Percentiles rank a stretch among this genome's conserved stretches.
These are phyloP conservation scores for Piloderma croceum DNA, from an alignment of 768 basidiomycete species.

Conservation along the genomic window DNA sequence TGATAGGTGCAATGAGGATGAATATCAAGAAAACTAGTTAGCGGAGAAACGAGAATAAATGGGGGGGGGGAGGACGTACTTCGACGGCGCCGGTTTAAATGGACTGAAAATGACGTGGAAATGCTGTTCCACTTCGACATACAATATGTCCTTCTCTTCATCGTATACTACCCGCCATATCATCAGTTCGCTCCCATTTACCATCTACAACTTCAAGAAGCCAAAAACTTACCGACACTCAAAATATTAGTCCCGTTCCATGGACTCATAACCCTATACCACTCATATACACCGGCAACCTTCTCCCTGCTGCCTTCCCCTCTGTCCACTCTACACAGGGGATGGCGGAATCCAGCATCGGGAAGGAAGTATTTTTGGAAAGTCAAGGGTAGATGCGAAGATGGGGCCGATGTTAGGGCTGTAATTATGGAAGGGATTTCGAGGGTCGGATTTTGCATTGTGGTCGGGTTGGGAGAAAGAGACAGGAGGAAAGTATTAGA, in stretches of 20 bases:
- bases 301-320: conserved; percentile 46
- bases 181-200: too few relatives aligned
- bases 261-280: conserved; percentile 62
- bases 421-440: conserved; percentile 46
- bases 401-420: conserved; percentile 41
- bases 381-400: conserved; percentile 44
- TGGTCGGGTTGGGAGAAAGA: conserved; percentile 12
- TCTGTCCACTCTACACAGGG: conserved; percentile 44
- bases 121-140: conserved; percentile 48
- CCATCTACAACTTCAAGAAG: background rate
- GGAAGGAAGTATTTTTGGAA: conserved; percentile 46
- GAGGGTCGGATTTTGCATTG: conserved; percentile 51
- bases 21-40: too few relatives aligned
- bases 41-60: too few relatives aligned
- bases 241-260: conserved; percentile 35
- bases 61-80: too few relatives aligned
- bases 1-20: too few relatives aligned
- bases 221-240: conserved; percentile 36
- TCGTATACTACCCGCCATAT: conserved; percentile 52
- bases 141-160: conserved; percentile 30
- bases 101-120: conserved; percentile 49
- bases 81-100: conserved; percentile 37
- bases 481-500: too few relatives aligned
- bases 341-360: conserved; percentile 56
- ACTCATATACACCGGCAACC: conserved; percentile 57